Conservation (phyloP, 768 basidiomycete genomes). For the Rhizopogon rudus region DNA sequence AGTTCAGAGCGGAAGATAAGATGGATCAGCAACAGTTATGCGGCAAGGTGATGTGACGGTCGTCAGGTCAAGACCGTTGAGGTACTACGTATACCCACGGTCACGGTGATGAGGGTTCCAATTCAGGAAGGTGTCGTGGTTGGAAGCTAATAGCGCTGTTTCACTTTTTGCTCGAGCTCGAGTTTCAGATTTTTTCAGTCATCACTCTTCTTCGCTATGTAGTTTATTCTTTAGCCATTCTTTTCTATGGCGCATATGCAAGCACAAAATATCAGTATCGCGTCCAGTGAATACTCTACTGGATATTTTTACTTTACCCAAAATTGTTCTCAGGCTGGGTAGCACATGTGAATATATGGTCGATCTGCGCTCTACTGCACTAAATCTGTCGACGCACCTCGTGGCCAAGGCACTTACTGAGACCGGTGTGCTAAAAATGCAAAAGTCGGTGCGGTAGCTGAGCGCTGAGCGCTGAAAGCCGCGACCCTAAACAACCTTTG, state of each 20-base stretch:
- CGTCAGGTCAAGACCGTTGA: not conserved
- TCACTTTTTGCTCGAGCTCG: too few relatives aligned
- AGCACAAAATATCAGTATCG: too few relatives aligned
- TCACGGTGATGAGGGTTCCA: not conserved
- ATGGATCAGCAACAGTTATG: not conserved
- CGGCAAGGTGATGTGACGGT: not conserved
- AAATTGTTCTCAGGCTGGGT: too few relatives aligned
- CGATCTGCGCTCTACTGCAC: constrained; percentile 15
- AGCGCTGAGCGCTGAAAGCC: too few relatives aligned
- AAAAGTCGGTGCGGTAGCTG: not conserved
- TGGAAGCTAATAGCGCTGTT: not conserved
- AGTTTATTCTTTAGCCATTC: too few relatives aligned
- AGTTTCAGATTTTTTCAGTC: too few relatives aligned
- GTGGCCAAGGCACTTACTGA: constrained; percentile 39
- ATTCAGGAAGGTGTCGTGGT: constrained; percentile 3
- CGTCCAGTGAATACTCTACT: too few relatives aligned
- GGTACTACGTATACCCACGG: not conserved
- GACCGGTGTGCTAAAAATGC: constrained; percentile 21
- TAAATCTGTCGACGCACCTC: constrained; percentile 32
- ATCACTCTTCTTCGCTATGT: too few relatives aligned
- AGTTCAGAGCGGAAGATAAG: not conserved
- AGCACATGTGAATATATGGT: constrained; percentile 9
- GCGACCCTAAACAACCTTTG: not conserved
- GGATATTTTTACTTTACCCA: too few relatives aligned
- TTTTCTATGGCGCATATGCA: too few relatives aligned